These are phyloP conservation scores for Pleurotus cornucopiae DNA, from an alignment of 768 basidiomycete genomes.

Conservation along the genomic window DNA sequence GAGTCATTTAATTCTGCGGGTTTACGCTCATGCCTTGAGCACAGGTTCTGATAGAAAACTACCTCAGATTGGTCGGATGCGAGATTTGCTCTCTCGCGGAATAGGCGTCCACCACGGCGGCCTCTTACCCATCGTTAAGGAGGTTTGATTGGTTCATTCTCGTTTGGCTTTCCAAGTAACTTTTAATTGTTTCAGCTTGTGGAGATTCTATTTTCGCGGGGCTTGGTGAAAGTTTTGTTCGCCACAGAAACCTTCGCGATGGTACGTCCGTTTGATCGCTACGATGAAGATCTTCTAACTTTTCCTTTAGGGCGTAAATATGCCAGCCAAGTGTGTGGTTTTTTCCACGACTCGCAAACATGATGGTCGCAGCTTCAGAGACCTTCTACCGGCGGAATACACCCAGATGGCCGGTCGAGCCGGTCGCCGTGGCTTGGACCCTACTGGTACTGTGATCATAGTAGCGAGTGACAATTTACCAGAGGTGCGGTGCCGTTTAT, in stretches of 20 bases:
- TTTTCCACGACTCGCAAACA: conserved; percentile 95
- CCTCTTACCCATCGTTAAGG: conserved; percentile 93
- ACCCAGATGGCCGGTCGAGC: conserved; percentile 99
- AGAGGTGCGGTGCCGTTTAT: conserved; percentile 47
- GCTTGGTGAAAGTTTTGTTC: conserved; percentile 93
- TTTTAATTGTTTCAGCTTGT: conserved; percentile 59
- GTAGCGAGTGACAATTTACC: conserved; percentile 80
- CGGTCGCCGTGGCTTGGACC: conserved; percentile 90
- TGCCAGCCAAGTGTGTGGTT: conserved; percentile 97
- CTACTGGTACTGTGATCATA: conserved; percentile 94
- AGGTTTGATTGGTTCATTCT: conserved; percentile 41
- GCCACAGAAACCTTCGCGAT: conserved; percentile 99
- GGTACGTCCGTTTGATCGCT: conserved; percentile 44
- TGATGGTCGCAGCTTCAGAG: conserved; percentile 89
- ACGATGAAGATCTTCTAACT: neutral
- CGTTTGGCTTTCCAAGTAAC: neutral
- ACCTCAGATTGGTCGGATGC: conserved; percentile 90
- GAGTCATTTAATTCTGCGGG: neutral
- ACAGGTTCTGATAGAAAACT: conserved; percentile 87
- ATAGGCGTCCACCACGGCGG: conserved; percentile 99
- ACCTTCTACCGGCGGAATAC: conserved; percentile 88
- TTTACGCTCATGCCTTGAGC: conserved; percentile 4
- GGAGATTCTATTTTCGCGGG: conserved; percentile 92
- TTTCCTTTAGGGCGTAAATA: conserved; percentile 88
- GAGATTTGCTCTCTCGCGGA: conserved; percentile 84